A percentile compares a stretch with the other conserved stretches of the same genome.
phyloP scores from a whole-genome alignment of 257 asterid species.

The Ajuga chamaepitys region DNA sequence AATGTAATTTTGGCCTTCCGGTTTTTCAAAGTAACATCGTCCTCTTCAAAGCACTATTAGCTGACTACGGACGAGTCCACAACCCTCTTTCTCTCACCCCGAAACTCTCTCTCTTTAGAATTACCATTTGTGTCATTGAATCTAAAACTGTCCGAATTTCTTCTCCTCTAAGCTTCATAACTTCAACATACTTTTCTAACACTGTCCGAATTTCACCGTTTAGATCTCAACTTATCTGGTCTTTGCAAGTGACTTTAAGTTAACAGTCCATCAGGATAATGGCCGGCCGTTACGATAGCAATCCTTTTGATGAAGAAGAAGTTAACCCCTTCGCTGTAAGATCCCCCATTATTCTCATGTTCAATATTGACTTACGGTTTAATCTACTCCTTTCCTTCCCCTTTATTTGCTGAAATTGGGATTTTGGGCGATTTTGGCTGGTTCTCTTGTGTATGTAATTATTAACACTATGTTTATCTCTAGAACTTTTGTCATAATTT shows the following conservation, averaged over 20 bases:
- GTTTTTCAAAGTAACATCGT: constrained; percentile 5
- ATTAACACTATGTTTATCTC: neutral
- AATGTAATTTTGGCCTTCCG: neutral
- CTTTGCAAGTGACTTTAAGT: constrained; percentile 9
- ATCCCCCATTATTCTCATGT: neutral
- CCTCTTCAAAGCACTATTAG: constrained; percentile 8
- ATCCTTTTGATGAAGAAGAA: constrained; percentile 57
- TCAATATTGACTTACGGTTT: neutral
- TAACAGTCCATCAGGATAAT: constrained; percentile 13
- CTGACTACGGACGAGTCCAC: constrained; percentile 27
- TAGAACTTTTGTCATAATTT: neutral
- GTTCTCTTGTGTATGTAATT: neutral
- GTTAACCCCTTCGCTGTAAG: constrained; percentile 59
- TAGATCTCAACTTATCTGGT: constrained; percentile 2
- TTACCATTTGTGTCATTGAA: constrained; percentile 10
- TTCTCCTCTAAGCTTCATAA: constrained; percentile 22
- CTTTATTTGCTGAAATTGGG: constrained; percentile 8
- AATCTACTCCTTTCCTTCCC: neutral
- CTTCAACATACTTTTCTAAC: constrained; percentile 7
- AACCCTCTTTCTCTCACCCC: neutral
- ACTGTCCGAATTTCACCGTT: neutral
- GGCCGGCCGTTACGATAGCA: constrained; percentile 66
- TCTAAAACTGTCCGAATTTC: constrained; percentile 14
- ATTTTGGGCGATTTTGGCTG: neutral
- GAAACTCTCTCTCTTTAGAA: neutral